phyloP scores from a whole-genome alignment of 1,284 basidiomycete genomes.

The Apiotrichum mycotoxinovorans region DNA sequence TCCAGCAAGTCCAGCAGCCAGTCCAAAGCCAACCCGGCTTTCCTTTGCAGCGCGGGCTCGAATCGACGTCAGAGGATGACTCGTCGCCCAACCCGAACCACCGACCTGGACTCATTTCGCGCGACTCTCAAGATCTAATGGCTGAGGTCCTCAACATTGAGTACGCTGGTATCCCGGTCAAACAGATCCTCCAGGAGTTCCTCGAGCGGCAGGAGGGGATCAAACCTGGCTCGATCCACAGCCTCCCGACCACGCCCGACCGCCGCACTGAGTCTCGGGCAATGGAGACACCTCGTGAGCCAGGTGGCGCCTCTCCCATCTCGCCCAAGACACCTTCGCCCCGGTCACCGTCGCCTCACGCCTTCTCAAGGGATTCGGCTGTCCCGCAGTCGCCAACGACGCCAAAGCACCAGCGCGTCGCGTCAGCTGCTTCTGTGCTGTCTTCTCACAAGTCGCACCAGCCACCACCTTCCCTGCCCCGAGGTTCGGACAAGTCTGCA shows the following conservation, averaged over 20 bases:
- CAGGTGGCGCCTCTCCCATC: no score
- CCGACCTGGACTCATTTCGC: not conserved
- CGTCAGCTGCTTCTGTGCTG: no score
- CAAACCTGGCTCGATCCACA: constrained; percentile 3
- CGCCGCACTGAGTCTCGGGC: no score
- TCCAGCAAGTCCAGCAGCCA: not conserved
- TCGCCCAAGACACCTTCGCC: not conserved
- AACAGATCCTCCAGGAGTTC: constrained; percentile 3
- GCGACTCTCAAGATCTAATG: not conserved
- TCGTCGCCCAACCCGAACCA: no score
- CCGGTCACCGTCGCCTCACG: not conserved
- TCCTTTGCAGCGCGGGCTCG: no score
- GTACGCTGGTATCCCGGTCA: not conserved
- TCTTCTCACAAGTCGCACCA: no score
- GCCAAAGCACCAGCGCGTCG: no score
- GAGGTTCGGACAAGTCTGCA: no score
- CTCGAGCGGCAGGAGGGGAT: not conserved
- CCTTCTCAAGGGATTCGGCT: not conserved
- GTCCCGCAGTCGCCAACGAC: no score
- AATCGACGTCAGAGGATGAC: not conserved
- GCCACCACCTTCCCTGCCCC: no score
- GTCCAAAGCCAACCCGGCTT: not conserved
- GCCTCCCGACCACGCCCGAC: not conserved
- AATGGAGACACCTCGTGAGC: no score
- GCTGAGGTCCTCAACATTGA: constrained; percentile 1